phyloP scores from a whole-genome alignment of 2,329 filamentous ascomycete species.

The Calonectria naviculata region DNA sequence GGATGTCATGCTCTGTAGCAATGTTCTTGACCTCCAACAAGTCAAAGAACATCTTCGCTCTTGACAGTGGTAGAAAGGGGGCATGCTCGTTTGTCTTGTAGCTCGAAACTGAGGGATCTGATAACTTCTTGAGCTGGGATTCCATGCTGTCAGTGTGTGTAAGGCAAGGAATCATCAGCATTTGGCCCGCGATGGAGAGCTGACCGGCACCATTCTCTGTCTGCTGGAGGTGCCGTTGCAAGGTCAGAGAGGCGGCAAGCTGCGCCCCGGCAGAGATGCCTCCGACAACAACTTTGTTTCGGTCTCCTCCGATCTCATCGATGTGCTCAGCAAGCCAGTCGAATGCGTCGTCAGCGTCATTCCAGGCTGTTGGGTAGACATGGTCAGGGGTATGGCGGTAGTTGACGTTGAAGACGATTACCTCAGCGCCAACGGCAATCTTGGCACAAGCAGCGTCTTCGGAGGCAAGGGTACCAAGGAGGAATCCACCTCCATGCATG shows the following conservation, averaged over 20 bases:
- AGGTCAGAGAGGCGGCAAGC: not conserved
- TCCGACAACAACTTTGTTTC: constrained; percentile 2
- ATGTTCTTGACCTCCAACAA: not conserved
- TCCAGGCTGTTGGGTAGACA: not conserved
- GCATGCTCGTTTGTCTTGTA: not conserved
- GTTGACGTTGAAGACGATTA: not conserved
- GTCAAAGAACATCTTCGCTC: not conserved
- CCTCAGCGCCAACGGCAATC: not conserved
- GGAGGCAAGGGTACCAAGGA: not conserved
- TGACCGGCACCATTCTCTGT: not conserved
- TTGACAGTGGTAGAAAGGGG: not conserved
- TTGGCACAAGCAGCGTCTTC: not conserved
- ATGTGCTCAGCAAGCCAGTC: not conserved
- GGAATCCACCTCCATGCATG: not conserved
- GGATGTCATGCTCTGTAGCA: not conserved
- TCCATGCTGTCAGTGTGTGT: not conserved
- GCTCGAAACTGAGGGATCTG: not conserved
- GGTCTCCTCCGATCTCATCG: not conserved
- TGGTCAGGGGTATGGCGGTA: constrained; percentile 4
- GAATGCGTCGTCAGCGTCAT: not conserved
- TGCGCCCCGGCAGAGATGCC: not conserved
- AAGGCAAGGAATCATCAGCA: not conserved
- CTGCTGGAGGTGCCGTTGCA: not conserved
- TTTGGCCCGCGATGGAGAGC: not conserved
- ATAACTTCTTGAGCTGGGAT: not conserved